Evolutionary conservation across 352 stramenopile genomes (phyloP).

Genomic region (Phytophthora nicotianae): DNA sequence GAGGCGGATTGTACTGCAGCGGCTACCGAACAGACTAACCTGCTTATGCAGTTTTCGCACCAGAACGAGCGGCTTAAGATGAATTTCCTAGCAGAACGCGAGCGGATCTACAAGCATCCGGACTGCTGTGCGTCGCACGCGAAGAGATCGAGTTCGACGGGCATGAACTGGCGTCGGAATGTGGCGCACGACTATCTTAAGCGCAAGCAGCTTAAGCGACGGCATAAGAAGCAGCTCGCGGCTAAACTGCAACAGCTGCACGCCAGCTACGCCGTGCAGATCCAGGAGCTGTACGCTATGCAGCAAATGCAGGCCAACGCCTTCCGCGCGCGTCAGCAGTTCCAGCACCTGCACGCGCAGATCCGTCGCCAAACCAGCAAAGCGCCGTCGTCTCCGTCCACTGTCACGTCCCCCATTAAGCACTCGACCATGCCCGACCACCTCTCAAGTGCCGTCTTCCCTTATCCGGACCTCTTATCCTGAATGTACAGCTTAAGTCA

Average conservation of each 20-base stretch:
- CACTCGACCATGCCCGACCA: conserved; percentile 25
- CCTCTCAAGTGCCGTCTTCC: conserved; percentile 19
- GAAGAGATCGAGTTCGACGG: conserved; percentile 27
- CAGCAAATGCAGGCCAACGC: conserved; percentile 62
- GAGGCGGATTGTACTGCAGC: conserved; percentile 10
- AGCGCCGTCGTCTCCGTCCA: conserved; percentile 12
- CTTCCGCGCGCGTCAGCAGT: conserved; percentile 48
- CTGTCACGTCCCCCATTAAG: conserved; percentile 20
- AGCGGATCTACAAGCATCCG: conserved; percentile 50
- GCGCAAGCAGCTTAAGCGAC: conserved; percentile 75
- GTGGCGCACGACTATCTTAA: conserved; percentile 59
- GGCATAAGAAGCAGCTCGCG: conserved; percentile 69
- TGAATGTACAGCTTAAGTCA: conserved; percentile 10
- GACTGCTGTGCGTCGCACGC: conserved; percentile 46
- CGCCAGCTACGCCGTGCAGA: conserved; percentile 43
- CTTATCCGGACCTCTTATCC: conserved; percentile 34
- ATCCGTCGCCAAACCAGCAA: conserved; percentile 18
- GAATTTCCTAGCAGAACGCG: conserved; percentile 53
- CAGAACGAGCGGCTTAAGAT: conserved; percentile 56
- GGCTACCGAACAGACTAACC: conserved; percentile 39
- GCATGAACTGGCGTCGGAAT: conserved; percentile 57
- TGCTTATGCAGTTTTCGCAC: conserved; percentile 55
- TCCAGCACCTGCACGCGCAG: conserved; percentile 41
- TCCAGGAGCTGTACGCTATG: conserved; percentile 47
- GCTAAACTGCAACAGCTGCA: conserved; percentile 57